Evolutionary conservation across 2,329 filamentous ascomycete genomes (phyloP).

Genomic region (Dothistroma pini): DNA sequence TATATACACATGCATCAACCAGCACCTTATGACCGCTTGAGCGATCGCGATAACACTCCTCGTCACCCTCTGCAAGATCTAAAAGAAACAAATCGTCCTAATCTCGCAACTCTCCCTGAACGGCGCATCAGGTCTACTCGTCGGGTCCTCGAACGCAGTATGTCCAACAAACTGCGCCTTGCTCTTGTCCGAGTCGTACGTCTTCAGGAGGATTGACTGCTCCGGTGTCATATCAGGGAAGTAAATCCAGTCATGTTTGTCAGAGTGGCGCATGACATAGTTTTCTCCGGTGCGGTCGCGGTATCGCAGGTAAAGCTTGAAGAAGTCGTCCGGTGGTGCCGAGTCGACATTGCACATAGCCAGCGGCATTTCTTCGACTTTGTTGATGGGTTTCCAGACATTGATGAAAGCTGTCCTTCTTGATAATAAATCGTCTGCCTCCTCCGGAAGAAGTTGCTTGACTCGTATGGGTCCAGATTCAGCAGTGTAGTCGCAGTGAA

Average conservation of each 20-base stretch:
- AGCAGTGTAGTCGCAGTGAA: conserved; percentile 52
- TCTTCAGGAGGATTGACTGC: conserved; percentile 41
- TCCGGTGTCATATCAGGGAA: conserved; percentile 39
- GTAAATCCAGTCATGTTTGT: conserved; percentile 39
- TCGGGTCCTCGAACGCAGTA: conserved; percentile 40
- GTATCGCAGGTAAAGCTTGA: conserved; percentile 41
- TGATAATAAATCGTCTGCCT: conserved; percentile 42
- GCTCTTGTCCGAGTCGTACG: conserved; percentile 36
- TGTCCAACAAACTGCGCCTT: conserved; percentile 39
- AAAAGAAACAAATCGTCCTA: conserved; percentile 42
- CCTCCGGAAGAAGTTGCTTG: conserved; percentile 42
- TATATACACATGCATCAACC: neutral
- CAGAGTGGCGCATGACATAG: conserved; percentile 38
- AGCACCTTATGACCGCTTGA: neutral
- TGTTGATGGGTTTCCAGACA: conserved; percentile 48
- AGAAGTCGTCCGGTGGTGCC: conserved; percentile 38
- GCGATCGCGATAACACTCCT: neutral
- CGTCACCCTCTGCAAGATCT: neutral
- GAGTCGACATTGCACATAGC: conserved; percentile 42
- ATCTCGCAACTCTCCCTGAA: conserved; percentile 41
- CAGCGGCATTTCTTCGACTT: conserved; percentile 41
- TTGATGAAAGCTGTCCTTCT: conserved; percentile 51
- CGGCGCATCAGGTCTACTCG: conserved; percentile 30
- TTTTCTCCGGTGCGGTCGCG: conserved; percentile 41
- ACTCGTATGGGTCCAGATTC: conserved; percentile 44